A percentile compares a stretch with the other conserved stretches of the same genome.
phyloP scores from a whole-genome alignment of 139 green algal genomes.

The Limnomonas spitsbergensis region DNA sequence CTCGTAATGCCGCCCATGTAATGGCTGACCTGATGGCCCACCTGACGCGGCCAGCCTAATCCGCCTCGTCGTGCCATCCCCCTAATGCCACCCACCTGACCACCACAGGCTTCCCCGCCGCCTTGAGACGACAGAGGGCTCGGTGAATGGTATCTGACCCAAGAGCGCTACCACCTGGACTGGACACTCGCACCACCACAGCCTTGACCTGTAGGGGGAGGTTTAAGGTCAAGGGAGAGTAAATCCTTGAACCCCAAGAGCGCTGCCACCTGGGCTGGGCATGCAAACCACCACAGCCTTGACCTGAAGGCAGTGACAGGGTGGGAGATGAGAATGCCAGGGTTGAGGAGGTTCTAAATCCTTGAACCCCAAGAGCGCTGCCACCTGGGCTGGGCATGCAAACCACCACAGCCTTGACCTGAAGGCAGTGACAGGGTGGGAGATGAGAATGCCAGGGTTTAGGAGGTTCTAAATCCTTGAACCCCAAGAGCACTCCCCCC shows the following conservation, averaged over 20 bases:
- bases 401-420: conserved; percentile 74
- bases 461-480: not conserved
- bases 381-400: conserved; percentile 82
- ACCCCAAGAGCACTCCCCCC: conserved; percentile 85
- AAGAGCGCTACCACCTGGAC: conserved; percentile 80
- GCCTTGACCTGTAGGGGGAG: conserved; percentile 34
- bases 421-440: too few relatives aligned
- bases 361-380: conserved; percentile 73
- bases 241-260: conserved; percentile 57
- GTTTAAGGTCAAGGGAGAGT: not conserved
- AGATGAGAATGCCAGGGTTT: not conserved
- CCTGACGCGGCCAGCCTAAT: too few relatives aligned
- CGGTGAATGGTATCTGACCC: conserved; percentile 89
- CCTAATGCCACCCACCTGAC: conserved; percentile 55
- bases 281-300: conserved; percentile 82
- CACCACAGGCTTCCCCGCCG: conserved; percentile 69
- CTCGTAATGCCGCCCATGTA: too few relatives aligned
- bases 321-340: too few relatives aligned
- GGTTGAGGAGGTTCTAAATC: not conserved
- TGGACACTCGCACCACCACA: conserved; percentile 86
- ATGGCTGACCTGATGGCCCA: too few relatives aligned
- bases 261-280: conserved; percentile 81
- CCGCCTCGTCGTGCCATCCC: too few relatives aligned
- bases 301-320: conserved; percentile 18
- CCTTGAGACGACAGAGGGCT: conserved; percentile 57